Base-by-base conservation (phyloP, 2,329 filamentous ascomycete genomes). In the Beauveria australis region DNA sequence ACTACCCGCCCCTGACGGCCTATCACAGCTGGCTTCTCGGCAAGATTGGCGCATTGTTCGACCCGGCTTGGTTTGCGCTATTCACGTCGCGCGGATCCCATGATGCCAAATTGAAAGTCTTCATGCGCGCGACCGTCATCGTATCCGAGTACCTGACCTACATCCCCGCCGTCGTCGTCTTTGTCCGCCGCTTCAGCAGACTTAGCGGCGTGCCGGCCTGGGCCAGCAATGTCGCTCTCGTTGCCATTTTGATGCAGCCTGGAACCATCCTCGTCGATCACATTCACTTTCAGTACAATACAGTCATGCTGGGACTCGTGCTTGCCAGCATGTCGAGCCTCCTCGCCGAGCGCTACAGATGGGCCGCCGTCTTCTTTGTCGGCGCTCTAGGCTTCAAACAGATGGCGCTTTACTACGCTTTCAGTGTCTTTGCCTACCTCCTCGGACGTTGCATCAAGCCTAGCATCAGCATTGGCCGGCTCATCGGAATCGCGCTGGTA, bases 21-120 rank as follows among this genome's bases (percentile, higher is more conserved):
- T 99, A 99, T 76, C 94, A 99, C 75, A 97, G 92, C 78, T 97
- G 92, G 93, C 71, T 94, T n/a, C 78, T 95, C 63, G 94, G 94
- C 64, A 89, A 88, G 74, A 83, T 97, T 79, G 94, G 94, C 55
- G 81, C 85, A 57, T 73, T 87, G 43, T 88, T 97, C 72, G 81
- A 96, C 65, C 86, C 89, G 1, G 75, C 84, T 9, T 99, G 94
- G 94, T 99, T 97, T 72, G 87, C 86, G 12, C 83, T 99, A 16
- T 84, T 90, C 71, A 81, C 82, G 4, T 97, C 93, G 16, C 88
- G 93, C 60, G 92, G 91, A 53, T 80, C 87, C 41, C 89, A 97
- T 65, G 88, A 93, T 64, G 82, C 86, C 3, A 81, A 80, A 1
- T 79, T 99, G 64, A 97, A 97, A 75, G 84, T 97, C 7, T 99